Base-by-base conservation (phyloP, 2,329 filamentous ascomycete genomes). In the Chaetomiaceae sp. region DNA sequence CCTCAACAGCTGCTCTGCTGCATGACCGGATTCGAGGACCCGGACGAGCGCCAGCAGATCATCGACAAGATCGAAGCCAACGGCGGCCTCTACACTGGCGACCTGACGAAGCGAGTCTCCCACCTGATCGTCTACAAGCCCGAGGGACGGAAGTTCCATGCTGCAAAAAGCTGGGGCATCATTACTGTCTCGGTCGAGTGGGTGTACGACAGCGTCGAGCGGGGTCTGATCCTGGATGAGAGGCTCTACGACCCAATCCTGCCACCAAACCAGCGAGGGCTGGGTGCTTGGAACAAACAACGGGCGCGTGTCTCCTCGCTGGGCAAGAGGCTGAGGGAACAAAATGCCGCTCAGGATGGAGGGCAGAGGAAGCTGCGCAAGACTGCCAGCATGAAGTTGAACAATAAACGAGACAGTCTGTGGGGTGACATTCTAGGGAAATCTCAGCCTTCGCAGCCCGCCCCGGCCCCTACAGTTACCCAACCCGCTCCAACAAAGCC, bases 221-320 rank as follows among this genome's bases (percentile, higher is more conserved):
- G 93, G 56, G 89, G 90, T 50, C 93, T 99, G 89, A 86, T 91
- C 17, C 73, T 99, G 17, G 88, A 96, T 49, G 93, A 97, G 66
- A 70, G 74, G n/a, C 82, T 81, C 53, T 99, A 95, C 67, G 84
- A 95, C 64, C 91, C 89, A 2, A 72, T 79, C 21, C 66, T 92
- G 16, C 82, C 88, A 0, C 58, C 64, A 6, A 81, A 86, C 57
- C 76, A 90, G 62, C 86, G 90, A 63, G 93, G 92, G 0, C 72
- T 77, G 27, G 89, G 85, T 12, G 89, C 91, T 5, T 93, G 86
- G 85, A 78, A 82, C 61, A 78, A 73, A 58, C 73, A 71, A 41
- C 71, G 75, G 43, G 59, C 73, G 56, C 67, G 75, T 60, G 66
- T 69, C 25, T 67, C 73, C 9, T 67, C 73, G 7, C 63, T 79